Conservation (phyloP, 1,284 basidiomycete genomes). For the Meira nashicola region DNA sequence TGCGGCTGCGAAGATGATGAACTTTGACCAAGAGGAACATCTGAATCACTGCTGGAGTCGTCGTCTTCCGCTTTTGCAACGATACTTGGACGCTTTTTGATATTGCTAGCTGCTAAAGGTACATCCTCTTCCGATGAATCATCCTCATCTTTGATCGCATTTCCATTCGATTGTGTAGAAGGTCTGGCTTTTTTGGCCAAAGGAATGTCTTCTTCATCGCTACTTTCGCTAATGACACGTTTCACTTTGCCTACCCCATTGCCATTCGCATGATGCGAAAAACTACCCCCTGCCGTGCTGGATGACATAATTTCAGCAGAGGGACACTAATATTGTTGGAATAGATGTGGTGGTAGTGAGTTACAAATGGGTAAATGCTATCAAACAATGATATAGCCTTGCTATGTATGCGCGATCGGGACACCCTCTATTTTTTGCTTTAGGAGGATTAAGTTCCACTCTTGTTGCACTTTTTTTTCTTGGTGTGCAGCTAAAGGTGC, state of each 20-base stretch:
- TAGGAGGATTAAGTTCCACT: no score
- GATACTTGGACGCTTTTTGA: not conserved
- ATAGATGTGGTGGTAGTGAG: no score
- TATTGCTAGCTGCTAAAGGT: not conserved
- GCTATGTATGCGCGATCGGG: no score
- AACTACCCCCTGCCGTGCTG: not conserved
- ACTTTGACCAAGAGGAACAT: conserved; percentile 20
- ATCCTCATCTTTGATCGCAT: not conserved
- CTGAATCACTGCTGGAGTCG: conserved; percentile 16
- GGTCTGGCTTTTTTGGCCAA: conserved; percentile 9
- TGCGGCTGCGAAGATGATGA: conserved; percentile 40
- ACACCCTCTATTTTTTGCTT: no score
- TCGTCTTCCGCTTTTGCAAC: conserved; percentile 2
- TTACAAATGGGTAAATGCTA: no score
- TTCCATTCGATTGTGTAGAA: not conserved
- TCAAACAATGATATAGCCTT: no score
- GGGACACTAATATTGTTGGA: no score
- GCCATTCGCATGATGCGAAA: not conserved
- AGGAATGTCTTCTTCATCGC: conserved; percentile 6
- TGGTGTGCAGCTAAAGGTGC: no score
- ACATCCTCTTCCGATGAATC: not conserved
- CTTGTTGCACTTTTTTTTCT: no score
- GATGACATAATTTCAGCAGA: no score
- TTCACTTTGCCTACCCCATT: not conserved
- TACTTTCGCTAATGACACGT: not conserved